A percentile compares a stretch with the other conserved stretches of the same genome.
Conservation (phyloP, 2,329 filamentous ascomycete genomes). For the Trichoderma endophyticum region DNA sequence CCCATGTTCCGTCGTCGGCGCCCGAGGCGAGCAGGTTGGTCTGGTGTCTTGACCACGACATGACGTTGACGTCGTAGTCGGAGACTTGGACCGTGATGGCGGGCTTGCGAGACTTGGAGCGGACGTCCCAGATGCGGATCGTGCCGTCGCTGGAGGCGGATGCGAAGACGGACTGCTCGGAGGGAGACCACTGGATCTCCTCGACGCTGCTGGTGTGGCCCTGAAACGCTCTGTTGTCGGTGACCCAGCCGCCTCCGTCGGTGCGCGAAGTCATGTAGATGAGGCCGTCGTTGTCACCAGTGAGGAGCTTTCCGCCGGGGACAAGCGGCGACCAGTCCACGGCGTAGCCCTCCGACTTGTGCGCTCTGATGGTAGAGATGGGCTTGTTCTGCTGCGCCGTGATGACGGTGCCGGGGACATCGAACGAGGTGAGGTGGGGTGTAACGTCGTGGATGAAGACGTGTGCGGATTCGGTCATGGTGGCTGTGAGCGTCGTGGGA, state of each 20-base stretch:
- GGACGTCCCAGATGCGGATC: slow-evolving; percentile 92
- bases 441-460: slow-evolving; percentile 94
- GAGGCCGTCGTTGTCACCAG: slow-evolving; percentile 84
- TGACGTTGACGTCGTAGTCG: slow-evolving; percentile 86
- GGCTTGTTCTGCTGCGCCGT: slow-evolving; percentile 85
- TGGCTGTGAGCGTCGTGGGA: slow-evolving; percentile 80
- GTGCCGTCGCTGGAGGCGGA: slow-evolving; percentile 93
- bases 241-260: slow-evolving; percentile 85
- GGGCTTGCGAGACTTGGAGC: slow-evolving; percentile 84
- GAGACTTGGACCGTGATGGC: slow-evolving; percentile 84
- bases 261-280: slow-evolving; percentile 87
- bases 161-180: slow-evolving; percentile 88
- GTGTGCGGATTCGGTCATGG: slow-evolving; percentile 86
- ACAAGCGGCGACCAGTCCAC: slow-evolving; percentile 88
- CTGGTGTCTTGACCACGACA: slow-evolving; percentile 90
- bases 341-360: slow-evolving; percentile 92
- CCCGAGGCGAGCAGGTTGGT: slow-evolving; percentile 87
- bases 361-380: slow-evolving; percentile 79
- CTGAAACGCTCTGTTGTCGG: slow-evolving; percentile 76
- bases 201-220: slow-evolving; percentile 86
- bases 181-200: slow-evolving; percentile 95
- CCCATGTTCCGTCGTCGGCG: slow-evolving; percentile 91
- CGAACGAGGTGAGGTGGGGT: slow-evolving; percentile 83
- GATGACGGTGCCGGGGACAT: slow-evolving; percentile 78
- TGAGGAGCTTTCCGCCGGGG: slow-evolving; percentile 79